These are phyloP conservation scores for Aspergillus versicolor DNA, from an alignment of 2,329 filamentous ascomycete genomes.

Conservation along the genomic window DNA sequence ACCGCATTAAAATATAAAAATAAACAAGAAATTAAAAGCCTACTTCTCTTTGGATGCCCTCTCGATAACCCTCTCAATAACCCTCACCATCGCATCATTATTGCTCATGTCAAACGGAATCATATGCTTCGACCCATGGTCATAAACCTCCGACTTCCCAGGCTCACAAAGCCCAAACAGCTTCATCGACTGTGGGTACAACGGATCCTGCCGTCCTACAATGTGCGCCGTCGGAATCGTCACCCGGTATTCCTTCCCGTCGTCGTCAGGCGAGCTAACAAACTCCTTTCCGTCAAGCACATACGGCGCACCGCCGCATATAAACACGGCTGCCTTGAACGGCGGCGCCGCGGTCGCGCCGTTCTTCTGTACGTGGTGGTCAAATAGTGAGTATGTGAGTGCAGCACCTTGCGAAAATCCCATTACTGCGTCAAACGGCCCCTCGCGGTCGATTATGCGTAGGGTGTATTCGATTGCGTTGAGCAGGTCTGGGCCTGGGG, in stretches of 20 bases:
- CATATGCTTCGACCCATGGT: slow-evolving; percentile 36
- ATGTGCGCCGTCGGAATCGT: slow-evolving; percentile 42
- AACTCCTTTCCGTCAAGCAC: slow-evolving; percentile 23
- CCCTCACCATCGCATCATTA: slow-evolving; percentile 26
- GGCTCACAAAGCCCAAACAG: slow-evolving; percentile 37
- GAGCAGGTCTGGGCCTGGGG: slow-evolving; percentile 23
- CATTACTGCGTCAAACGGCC: slow-evolving; percentile 34
- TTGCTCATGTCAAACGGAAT: slow-evolving; percentile 33
- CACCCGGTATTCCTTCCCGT: slow-evolving; percentile 20
- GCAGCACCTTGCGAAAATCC: slow-evolving; percentile 35
- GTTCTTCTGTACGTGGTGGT: slow-evolving; percentile 23
- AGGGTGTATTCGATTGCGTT: slow-evolving; percentile 27
- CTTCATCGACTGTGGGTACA: slow-evolving; percentile 30
- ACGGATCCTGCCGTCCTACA: slow-evolving; percentile 36
- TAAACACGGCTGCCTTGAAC: slow-evolving; percentile 32
- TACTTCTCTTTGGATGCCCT: slow-evolving; percentile 16
- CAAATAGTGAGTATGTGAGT: slow-evolving; percentile 26
- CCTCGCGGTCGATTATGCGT: slow-evolving; percentile 22
- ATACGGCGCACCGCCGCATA: slow-evolving; percentile 29
- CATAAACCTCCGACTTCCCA: slow-evolving; percentile 30
- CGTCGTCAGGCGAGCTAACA: slow-evolving; percentile 7
- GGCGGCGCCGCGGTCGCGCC: slow-evolving; percentile 18
- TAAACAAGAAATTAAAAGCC: neutral
- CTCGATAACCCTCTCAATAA: slow-evolving; percentile 27
- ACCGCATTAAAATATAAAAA: neutral